These are phyloP conservation scores for Westerdykella sp. DNA, from an alignment of 2,329 filamentous ascomycete species.

Conservation along the genomic window DNA sequence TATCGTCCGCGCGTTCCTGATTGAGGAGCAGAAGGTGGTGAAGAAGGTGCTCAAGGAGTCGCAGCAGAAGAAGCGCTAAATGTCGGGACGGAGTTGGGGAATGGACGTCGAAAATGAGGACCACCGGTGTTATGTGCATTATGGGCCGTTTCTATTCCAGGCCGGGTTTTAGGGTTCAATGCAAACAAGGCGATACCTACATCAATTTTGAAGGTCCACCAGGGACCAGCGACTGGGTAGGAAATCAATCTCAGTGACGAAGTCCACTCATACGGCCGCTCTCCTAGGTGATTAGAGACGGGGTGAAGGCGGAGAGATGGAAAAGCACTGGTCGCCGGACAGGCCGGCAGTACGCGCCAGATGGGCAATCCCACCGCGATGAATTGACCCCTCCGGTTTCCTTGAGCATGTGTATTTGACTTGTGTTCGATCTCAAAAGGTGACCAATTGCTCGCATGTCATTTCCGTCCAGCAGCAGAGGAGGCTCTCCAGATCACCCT, in stretches of 20 bases:
- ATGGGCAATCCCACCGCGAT: no score
- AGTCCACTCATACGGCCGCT: not conserved
- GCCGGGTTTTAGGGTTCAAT: conserved; percentile 26
- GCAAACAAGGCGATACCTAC: conserved; percentile 35
- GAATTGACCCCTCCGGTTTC: no score
- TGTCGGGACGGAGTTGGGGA: conserved; percentile 18
- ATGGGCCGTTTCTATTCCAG: conserved; percentile 36
- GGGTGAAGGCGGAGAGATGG: no score
- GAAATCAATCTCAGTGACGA: conserved; percentile 16
- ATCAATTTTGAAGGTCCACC: conserved; percentile 25
- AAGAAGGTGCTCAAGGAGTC: conserved; percentile 99
- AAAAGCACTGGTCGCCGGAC: no score
- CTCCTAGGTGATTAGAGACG: not conserved
- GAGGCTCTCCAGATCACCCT: no score
- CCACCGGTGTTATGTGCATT: conserved; percentile 40
- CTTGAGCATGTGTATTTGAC: no score
- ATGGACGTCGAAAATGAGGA: conserved; percentile 34
- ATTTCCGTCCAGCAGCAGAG: no score
- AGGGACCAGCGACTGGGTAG: conserved; percentile 31
- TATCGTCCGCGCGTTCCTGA: conserved; percentile 96
- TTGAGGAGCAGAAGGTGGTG: conserved; percentile 99
- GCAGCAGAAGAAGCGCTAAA: conserved; percentile 65
- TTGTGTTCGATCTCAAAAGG: no score
- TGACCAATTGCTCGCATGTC: no score
- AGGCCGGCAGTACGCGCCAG: no score